Base-by-base conservation (phyloP, 495 filamentous ascomycete species). In the Penicillium cataractarum region DNA sequence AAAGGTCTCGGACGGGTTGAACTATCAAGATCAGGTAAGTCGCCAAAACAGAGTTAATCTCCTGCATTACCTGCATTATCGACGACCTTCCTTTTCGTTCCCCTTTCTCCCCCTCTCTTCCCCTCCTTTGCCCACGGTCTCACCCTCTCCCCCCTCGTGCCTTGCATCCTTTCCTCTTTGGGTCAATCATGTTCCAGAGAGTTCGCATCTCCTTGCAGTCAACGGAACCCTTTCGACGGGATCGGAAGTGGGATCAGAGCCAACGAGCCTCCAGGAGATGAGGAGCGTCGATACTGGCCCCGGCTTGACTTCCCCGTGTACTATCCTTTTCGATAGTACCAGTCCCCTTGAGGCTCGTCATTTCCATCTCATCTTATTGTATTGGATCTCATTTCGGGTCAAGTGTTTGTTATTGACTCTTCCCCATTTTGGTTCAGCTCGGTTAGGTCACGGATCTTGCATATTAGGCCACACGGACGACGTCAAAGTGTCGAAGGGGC, bases 361-460 rank as follows among this genome's bases (percentile, higher is more conserved):
- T 56, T 19, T 56, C 53, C 54, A 27, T 31, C 17, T n/a, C 35
- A 32, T 40, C 54, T 40, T 52, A 32, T 52, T 52, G 49, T 27
- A 32, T 52, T 32, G 24, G 12, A 29, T 17, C 54, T 33, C 35
- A 27, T 56, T 35, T 27, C 37, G 13, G 33, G 7, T 12, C 19
- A 56, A 54, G 57, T 71, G 76, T 77, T 77, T 76, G 73, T 78
- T 78, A 65, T 78, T 78, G 72, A 77, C 74, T 63, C 70, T 66
- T 21, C 56, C 61, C 62, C 62, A n/a, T n/a, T 68, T 60, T 69
- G 55, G 61, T 66, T 64, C 69, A 68, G 64, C 62, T 42, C 53
- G 66, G 63, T 51, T 60, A 44, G n/a, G 52, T 55, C 60, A 59
- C 64, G 61, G 58, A 65, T 66, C 68, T 75, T 65, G 67, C 76